phyloP scores from a whole-genome alignment of 164 flowering plant genomes.

The Magnolia changhungtana region DNA sequence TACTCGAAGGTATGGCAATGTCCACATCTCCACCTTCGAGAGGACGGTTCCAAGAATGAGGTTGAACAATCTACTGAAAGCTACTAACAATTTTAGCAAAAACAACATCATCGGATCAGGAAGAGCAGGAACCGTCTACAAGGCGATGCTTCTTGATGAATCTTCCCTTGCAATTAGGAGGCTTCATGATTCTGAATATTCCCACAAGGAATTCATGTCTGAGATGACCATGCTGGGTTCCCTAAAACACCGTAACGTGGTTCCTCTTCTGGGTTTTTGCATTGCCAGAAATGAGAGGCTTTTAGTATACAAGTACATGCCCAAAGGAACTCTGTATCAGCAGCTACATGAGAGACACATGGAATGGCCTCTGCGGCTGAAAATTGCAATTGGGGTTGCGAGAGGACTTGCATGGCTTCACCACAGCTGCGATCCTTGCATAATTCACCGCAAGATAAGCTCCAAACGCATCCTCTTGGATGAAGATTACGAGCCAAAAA shows the following conservation, averaged over 20 bases:
- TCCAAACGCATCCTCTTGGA: constrained; percentile 26
- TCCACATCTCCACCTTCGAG: constrained; percentile 49
- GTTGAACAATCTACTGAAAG: constrained; percentile 24
- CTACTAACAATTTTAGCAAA: constrained; percentile 23
- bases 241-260: constrained; percentile 23
- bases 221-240: constrained; percentile 23
- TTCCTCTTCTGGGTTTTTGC: constrained; percentile 32
- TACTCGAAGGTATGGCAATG: background rate
- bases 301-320: constrained; percentile 34
- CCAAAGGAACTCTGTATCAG: constrained; percentile 29
- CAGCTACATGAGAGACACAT: constrained; percentile 19
- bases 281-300: constrained; percentile 31
- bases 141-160: constrained; percentile 22
- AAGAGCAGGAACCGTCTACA: constrained; percentile 27
- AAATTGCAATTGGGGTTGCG: constrained; percentile 22
- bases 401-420: constrained; percentile 33
- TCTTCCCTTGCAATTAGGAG: constrained; percentile 21
- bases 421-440: constrained; percentile 21
- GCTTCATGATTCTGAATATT: constrained; percentile 20
- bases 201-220: constrained; percentile 21
- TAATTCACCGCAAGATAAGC: constrained; percentile 23
- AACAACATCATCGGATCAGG: constrained; percentile 20
- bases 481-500: constrained; percentile 22
- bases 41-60: constrained; percentile 15
- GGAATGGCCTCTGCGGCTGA: constrained; percentile 24